Evolutionary conservation across 495 filamentous ascomycete species (phyloP).

Genomic region (Clohesyomyces aquaticus): DNA sequence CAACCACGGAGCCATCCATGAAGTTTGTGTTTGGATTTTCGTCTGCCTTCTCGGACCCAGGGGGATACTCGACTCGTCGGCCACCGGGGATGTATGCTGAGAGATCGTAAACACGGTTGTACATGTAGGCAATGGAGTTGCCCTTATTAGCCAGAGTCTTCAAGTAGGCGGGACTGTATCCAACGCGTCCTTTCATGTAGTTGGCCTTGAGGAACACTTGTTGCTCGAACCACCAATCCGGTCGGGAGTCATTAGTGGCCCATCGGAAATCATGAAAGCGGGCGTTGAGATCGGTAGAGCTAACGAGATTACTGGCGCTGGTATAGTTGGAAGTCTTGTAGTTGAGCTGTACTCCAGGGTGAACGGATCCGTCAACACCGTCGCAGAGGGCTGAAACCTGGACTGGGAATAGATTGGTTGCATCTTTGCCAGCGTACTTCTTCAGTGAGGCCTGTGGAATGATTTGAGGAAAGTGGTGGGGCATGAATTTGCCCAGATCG

Average conservation of each 20-base stretch:
- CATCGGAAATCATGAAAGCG: slow-evolving; percentile 92
- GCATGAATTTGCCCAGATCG: slow-evolving; percentile 73
- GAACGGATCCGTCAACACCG: slow-evolving; percentile 66
- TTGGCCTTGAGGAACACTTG: slow-evolving; percentile 73
- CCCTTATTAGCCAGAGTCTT: slow-evolving; percentile 66
- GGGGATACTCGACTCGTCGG: slow-evolving; percentile 60
- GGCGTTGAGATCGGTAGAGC: slow-evolving; percentile 68
- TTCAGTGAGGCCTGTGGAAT: slow-evolving; percentile 67
- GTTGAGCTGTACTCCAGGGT: slow-evolving; percentile 75
- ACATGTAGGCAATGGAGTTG: slow-evolving; percentile 74
- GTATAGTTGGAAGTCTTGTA: slow-evolving; percentile 78
- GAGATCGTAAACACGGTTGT: slow-evolving; percentile 85
- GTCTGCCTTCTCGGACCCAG: slow-evolving; percentile 54
- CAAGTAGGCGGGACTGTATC: slow-evolving; percentile 80
- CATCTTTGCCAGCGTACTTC: slow-evolving; percentile 84
- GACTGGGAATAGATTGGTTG: slow-evolving; percentile 86
- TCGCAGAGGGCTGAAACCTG: slow-evolving; percentile 92
- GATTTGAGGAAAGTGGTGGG: slow-evolving; percentile 76
- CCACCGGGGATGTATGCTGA: slow-evolving; percentile 83
- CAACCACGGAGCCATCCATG: slow-evolving; percentile 75
- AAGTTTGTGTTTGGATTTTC: slow-evolving; percentile 68
- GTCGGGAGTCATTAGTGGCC: slow-evolving; percentile 76
- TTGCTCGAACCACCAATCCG: slow-evolving; percentile 89
- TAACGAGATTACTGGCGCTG: slow-evolving; percentile 65
- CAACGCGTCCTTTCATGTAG: slow-evolving; percentile 87